Conservation (phyloP, 2,329 filamentous ascomycete species). For the Mycosphaerella sp. region DNA sequence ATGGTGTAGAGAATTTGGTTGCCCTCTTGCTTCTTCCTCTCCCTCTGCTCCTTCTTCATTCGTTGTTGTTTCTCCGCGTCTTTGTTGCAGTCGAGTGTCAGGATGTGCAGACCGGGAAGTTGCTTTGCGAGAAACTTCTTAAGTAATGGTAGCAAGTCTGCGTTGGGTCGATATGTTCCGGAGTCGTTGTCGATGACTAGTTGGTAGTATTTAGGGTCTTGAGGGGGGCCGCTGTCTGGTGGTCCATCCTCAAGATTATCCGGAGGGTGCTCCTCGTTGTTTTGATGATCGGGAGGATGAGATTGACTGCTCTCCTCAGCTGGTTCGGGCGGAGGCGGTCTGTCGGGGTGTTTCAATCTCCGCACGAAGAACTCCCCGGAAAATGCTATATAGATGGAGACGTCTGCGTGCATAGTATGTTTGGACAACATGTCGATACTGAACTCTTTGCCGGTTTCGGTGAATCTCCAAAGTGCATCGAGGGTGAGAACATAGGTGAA, state of each 20-base stretch:
- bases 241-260: conserved; percentile 45
- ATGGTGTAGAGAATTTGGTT: conserved; percentile 51
- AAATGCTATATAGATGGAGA: conserved; percentile 83
- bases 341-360: conserved; percentile 50
- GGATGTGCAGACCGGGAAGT: conserved; percentile 69
- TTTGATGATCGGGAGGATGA: conserved; percentile 36
- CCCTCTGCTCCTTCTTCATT: conserved; percentile 70
- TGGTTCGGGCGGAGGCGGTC: conserved; percentile 38
- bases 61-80: conserved; percentile 66
- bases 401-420: conserved; percentile 95
- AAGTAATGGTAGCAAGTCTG: conserved; percentile 64
- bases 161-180: conserved; percentile 86
- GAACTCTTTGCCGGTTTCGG: conserved; percentile 92
- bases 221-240: conserved; percentile 40
- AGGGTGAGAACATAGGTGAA: conserved; percentile 91
- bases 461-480: conserved; percentile 81
- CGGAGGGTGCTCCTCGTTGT: conserved; percentile 47
- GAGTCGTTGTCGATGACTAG: conserved; percentile 93
- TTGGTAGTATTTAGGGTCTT: conserved; percentile 61
- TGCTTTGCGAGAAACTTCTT: conserved; percentile 63
- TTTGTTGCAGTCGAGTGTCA: conserved; percentile 63
- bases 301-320: conserved; percentile 40
- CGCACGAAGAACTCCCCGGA: conserved; percentile 91
- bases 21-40: conserved; percentile 61
- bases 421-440: conserved; percentile 90